phyloP scores from a whole-genome alignment of 1,284 basidiomycete species.

The Melampsora americana region DNA sequence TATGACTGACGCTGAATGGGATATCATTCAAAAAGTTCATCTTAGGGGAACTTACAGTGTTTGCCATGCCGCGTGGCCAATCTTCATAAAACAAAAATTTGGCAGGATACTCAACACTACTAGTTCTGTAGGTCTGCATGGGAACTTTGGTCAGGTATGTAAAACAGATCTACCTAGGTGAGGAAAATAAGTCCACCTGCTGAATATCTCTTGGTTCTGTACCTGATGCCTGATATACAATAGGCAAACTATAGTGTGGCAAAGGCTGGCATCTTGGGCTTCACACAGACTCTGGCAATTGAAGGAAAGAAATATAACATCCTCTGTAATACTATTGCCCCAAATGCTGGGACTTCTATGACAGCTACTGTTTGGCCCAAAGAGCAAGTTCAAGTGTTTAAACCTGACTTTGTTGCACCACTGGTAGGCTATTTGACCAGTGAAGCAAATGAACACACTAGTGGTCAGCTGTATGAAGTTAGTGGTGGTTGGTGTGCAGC shows the following conservation, averaged over 20 bases:
- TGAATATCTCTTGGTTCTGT: background rate
- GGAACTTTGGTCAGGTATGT: constrained; percentile 91
- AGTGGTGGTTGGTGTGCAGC: constrained; percentile 89
- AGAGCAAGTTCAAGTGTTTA: too few species aligned
- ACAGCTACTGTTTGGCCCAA: too few species aligned
- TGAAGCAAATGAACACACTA: constrained; percentile 71
- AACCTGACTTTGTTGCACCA: too few species aligned
- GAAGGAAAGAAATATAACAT: constrained; percentile 91
- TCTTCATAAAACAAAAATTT: too few species aligned
- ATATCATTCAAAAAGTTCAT: constrained; percentile 83
- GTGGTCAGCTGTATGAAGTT: constrained; percentile 80
- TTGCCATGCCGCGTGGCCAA: constrained; percentile 94
- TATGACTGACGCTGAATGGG: too few species aligned
- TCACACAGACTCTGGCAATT: constrained; percentile 83
- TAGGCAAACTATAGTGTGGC: constrained; percentile 60
- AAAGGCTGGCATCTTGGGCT: constrained; percentile 86
- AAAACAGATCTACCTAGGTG: constrained; percentile 50
- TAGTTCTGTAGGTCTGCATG: constrained; percentile 86
- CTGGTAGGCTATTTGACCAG: too few species aligned
- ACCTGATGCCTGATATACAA: background rate
- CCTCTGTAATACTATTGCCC: constrained; percentile 80
- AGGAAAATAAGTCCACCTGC: constrained; percentile 64
- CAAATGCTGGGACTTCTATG: constrained; percentile 74
- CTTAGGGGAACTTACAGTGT: constrained; percentile 63
- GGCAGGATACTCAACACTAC: constrained; percentile 92